These are phyloP conservation scores for Phytophthora hybrid DNA, from an alignment of 352 stramenopile species.

Conservation along the genomic window DNA sequence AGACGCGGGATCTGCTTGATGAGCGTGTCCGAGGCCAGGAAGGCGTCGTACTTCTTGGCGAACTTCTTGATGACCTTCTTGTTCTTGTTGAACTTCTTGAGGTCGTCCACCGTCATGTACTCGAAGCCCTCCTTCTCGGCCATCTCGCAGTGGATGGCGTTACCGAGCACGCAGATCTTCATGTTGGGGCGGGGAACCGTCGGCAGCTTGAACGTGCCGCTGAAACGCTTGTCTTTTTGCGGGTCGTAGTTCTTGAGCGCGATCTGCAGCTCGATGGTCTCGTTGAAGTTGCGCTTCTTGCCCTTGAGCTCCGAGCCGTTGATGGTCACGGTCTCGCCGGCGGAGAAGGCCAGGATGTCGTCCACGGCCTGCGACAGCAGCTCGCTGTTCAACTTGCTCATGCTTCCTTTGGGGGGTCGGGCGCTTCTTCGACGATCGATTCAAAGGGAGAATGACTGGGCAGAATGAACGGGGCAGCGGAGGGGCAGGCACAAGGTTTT, in stretches of 20 bases:
- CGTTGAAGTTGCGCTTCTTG: conserved; percentile 99
- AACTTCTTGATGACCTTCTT: conserved; percentile 99
- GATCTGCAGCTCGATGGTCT: conserved; percentile 99
- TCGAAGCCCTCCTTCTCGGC: conserved; percentile 98
- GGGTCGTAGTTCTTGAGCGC: conserved; percentile 99
- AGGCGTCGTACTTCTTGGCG: conserved; percentile 99
- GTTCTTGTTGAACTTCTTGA: conserved; percentile 99
- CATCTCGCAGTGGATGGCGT: conserved; percentile 98
- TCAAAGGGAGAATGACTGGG: conserved; percentile 79
- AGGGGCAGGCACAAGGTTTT: conserved; percentile 3
- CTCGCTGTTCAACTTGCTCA: conserved; percentile 98
- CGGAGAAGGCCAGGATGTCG: conserved; percentile 96
- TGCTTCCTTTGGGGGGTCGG: conserved; percentile 54
- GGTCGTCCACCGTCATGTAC: conserved; percentile 98
- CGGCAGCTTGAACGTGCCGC: conserved; percentile 98
- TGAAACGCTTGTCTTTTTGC: conserved; percentile 99
- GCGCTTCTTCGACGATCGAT: conserved; percentile 74
- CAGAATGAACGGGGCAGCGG: no score
- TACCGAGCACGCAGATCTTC: conserved; percentile 99
- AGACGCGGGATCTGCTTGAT: conserved; percentile 99
- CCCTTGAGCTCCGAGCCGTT: conserved; percentile 95
- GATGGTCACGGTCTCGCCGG: conserved; percentile 93
- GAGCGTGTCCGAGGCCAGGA: conserved; percentile 98
- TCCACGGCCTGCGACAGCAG: conserved; percentile 96
- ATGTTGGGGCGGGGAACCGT: conserved; percentile 95